Evolutionary conservation across 768 basidiomycete genomes (phyloP), one percentile per base, ranked within the genome.

Genomic region (Lentinula sp.): DNA sequence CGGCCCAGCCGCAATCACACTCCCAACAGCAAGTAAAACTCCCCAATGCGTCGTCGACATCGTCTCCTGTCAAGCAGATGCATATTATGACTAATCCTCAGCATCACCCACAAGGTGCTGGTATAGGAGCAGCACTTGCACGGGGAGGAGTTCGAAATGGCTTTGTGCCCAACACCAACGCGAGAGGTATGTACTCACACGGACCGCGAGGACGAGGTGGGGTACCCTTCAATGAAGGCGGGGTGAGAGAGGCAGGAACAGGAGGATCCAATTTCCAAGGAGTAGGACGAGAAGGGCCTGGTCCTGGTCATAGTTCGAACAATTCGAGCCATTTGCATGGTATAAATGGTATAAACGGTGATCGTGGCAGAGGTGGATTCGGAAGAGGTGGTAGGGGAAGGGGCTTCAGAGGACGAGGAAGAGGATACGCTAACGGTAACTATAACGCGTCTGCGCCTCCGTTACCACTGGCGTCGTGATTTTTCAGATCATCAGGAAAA

Each of bases 271-370:
- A 39, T 39, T 39, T 13, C 37, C 37, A 39, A 39, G 37, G 37
- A 39, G 9, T 39, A 39, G 37, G 37, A 39, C 37, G 37, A 39
- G 46, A n/a, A 23, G 7, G 18, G 7, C 21, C 8, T 8, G n/a
- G 21, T 23, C 8, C 46, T 23, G 11, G 46, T 23, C 18, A 10
- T 16, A 21, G 16, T 39, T 1, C 5, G 37, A 39, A 39, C 13
- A 39, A 8, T 39, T 13, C 37, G 13, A 39, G 3, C 13, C 37
- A 39, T n/a, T 35, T 7, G 5, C 50, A 21, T 51, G 50, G 50
- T 16, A 73, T 73, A 60, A 70, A 78, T 59, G 78, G 79, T 23
- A 70, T 78, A 23, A 23, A 23, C 54, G 77, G 76, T 11, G 68
- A 77, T 28, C 31, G 50, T 15, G 50, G 50, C 16, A 51, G 50